Evolutionary conservation across 768 basidiomycete species (phyloP).

Genomic region (Rhizopogon sp.): DNA sequence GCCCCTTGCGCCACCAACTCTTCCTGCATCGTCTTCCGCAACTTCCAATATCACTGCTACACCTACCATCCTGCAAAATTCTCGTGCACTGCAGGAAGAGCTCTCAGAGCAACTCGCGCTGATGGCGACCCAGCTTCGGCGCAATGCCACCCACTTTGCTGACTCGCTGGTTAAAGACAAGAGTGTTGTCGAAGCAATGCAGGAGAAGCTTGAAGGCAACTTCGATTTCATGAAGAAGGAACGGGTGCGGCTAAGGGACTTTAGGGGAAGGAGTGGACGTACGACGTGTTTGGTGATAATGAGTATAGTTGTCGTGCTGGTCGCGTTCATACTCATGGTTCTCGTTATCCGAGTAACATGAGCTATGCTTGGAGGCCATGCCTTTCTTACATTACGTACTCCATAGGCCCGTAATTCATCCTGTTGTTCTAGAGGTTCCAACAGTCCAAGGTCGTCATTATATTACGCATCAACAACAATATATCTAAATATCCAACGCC

Average conservation of each 20-base stretch:
- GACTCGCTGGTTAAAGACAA: conserved; percentile 71
- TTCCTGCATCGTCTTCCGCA: conserved; percentile 21
- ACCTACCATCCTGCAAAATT: conserved; percentile 45
- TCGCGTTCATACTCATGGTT: conserved; percentile 71
- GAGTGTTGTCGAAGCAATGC: conserved; percentile 57
- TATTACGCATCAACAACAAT: background rate
- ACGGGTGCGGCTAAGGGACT: conserved; percentile 53
- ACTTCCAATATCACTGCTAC: conserved; percentile 30
- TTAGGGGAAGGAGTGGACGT: conserved; percentile 56
- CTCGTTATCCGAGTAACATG: conserved; percentile 63
- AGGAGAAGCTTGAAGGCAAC: conserved; percentile 72
- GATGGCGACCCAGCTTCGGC: conserved; percentile 87
- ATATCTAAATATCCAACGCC: conserved; percentile 4
- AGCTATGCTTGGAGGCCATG: conserved; percentile 1
- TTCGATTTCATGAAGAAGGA: conserved; percentile 64
- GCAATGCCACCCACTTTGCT: conserved; percentile 78
- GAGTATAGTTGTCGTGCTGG: conserved; percentile 58
- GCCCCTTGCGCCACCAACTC: conserved; percentile 11
- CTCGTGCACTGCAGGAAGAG: conserved; percentile 65
- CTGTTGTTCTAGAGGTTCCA: conserved; percentile 8
- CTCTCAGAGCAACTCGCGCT: conserved; percentile 68
- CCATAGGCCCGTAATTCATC: background rate
- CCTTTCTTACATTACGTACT: conserved; percentile 3
- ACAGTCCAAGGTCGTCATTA: conserved; percentile 10
- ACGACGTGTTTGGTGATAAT: conserved; percentile 72